Evolutionary conservation across 164 flowering plant species (phyloP), one percentile per base, ranked within the genome.

Genomic region (Umbilicus rupestris): DNA sequence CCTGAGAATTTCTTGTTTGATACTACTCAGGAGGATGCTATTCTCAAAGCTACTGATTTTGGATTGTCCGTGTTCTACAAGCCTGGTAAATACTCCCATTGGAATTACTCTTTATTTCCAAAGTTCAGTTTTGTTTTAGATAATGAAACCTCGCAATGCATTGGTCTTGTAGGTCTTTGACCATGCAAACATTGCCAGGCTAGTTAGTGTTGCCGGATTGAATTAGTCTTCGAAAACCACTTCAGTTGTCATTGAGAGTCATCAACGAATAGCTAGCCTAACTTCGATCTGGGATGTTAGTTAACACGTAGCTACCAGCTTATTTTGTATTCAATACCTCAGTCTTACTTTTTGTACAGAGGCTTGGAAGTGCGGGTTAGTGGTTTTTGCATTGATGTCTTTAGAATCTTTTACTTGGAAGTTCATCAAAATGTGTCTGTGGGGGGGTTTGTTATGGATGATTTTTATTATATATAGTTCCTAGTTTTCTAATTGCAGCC

Each of bases 1-100:
- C 98, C 98, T 41, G 98, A 92, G 84, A 92, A 92, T 72, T 92
- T 92, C 83, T 77, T 92, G 80, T 87, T 92, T 63, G 79, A 76
- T 68, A 73, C 69, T 20, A 30, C 78, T 30, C 81, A 73, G 39
- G 97, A 89, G 55, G 97, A 89, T 75, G 89, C 96, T 2, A 74
- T 73, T 66, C 81, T 92, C 24, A 92, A 89, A 71, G 86, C 97
- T 28, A 92, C 85, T 0, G 97, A 92, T 75, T 92, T 92, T 46
- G 97, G 97, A 10, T 71, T 92, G 39, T 92, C 97, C 30, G 80
- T 92, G 49, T 92, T 92, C 75, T 89, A 84, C 70, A 85, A 85
- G 78, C 96, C 97, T 73, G 97, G 97, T 87, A 70, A 37, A 26
- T 55, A 9, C 17, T 78, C 71, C 58, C 3, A 7, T 72, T 49